phyloP scores from a whole-genome alignment of 371 early-diverging fungal species.

The Mucor mucedo region DNA sequence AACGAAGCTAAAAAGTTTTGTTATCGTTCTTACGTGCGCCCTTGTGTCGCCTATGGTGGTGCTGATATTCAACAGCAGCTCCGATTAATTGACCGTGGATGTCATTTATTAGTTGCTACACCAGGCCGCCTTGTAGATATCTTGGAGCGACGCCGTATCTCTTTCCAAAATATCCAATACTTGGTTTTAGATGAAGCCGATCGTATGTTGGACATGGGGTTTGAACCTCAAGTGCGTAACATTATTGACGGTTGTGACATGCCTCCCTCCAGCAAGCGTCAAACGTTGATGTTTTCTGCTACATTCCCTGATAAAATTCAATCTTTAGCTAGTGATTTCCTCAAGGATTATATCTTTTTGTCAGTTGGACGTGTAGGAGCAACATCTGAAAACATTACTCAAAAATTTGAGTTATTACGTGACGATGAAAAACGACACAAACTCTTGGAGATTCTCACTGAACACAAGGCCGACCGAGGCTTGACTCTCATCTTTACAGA shows the following conservation, averaged over 20 bases:
- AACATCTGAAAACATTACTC: slow-evolving; percentile 96
- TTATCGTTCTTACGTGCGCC: slow-evolving; percentile 88
- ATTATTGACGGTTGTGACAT: slow-evolving; percentile 96
- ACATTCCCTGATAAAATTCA: slow-evolving; percentile 98
- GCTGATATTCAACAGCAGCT: slow-evolving; percentile 93
- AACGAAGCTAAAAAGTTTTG: slow-evolving; percentile 82
- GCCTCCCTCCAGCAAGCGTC: slow-evolving; percentile 83
- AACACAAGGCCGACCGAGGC: slow-evolving; percentile 55
- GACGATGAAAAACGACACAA: slow-evolving; percentile 81
- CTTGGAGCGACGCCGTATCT: slow-evolving; percentile 89
- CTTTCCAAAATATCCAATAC: slow-evolving; percentile 77
- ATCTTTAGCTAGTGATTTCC: slow-evolving; percentile 91
- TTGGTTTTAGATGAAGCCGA: slow-evolving; percentile 99
- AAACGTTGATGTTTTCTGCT: slow-evolving; percentile 97
- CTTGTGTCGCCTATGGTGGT: slow-evolving; percentile 98
- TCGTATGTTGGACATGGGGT: slow-evolving; percentile 99
- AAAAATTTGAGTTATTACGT: slow-evolving; percentile 74
- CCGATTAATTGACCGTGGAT: slow-evolving; percentile 87
- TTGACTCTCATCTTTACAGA: slow-evolving; percentile 97
- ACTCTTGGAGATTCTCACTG: slow-evolving; percentile 79
- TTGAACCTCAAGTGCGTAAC: slow-evolving; percentile 98
- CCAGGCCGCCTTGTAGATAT: slow-evolving; percentile 98
- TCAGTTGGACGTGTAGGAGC: slow-evolving; percentile 96
- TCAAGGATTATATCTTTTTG: slow-evolving; percentile 92
- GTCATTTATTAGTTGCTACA: slow-evolving; percentile 97